A percentile compares a stretch with the other conserved stretches of the same genome.
phyloP scores from a whole-genome alignment of 179 eudicot genomes.

The Silene vulgaris region DNA sequence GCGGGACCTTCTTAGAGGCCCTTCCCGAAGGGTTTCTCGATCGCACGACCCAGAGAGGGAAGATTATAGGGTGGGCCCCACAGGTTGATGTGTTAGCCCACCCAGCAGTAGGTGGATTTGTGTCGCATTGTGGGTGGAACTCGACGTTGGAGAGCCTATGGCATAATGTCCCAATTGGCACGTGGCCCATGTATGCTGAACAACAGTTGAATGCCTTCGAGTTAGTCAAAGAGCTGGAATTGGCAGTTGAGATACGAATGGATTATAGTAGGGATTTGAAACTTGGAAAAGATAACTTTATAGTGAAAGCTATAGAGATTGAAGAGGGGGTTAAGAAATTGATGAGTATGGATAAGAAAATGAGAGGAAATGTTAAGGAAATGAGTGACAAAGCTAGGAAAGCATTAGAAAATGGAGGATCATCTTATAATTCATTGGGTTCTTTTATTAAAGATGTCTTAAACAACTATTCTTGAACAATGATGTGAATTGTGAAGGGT shows the following conservation, averaged over 20 bases:
- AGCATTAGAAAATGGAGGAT: constrained; percentile 15
- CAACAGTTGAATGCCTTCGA: constrained; percentile 25
- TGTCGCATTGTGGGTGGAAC: too few relatives aligned
- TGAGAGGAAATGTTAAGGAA: constrained; percentile 11
- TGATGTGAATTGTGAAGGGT: too few relatives aligned
- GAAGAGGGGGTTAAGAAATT: constrained; percentile 26
- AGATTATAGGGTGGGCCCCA: too few relatives aligned
- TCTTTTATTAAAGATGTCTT: constrained; percentile 17
- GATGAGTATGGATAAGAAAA: constrained; percentile 21
- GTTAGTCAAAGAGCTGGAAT: constrained; percentile 24
- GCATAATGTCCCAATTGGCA: constrained; percentile 21
- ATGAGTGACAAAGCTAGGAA: constrained; percentile 8
- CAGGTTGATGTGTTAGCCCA: too few relatives aligned
- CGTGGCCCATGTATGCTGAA: constrained; percentile 26
- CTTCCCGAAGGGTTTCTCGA: too few relatives aligned
- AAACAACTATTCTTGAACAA: background rate
- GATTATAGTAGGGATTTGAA: constrained; percentile 17
- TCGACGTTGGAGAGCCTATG: constrained; percentile 17
- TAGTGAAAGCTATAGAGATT: constrained; percentile 24
- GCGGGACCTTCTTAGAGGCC: too few relatives aligned
- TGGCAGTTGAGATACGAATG: constrained; percentile 27
- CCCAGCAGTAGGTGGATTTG: too few relatives aligned
- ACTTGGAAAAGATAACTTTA: background rate
- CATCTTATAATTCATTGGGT: constrained; percentile 16
- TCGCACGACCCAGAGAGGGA: too few relatives aligned